Evolutionary conservation across 768 basidiomycete species (phyloP).

Genomic region (Lyophyllum decastes): DNA sequence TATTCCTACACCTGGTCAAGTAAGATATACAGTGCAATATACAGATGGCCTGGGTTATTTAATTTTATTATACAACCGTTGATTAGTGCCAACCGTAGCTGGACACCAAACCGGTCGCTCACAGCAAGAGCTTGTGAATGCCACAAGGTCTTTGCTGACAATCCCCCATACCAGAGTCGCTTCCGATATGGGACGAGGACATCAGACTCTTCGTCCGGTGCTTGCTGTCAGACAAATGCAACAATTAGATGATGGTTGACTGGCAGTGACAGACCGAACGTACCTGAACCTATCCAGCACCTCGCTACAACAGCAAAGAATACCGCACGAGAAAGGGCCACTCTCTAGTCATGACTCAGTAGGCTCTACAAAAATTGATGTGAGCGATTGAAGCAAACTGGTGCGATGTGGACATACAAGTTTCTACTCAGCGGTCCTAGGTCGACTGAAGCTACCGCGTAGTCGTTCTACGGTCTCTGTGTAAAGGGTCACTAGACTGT

Average conservation of each 20-base stretch:
- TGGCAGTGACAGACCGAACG: no score
- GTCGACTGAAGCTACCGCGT: not conserved
- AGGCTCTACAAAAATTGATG: not conserved
- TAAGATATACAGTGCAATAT: conserved; percentile 3
- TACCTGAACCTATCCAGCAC: no score
- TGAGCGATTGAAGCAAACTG: not conserved
- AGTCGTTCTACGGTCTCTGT: not conserved
- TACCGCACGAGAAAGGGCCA: not conserved
- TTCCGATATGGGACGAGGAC: no score
- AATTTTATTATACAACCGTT: not conserved
- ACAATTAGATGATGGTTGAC: no score
- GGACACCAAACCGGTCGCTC: not conserved
- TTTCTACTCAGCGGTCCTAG: not conserved
- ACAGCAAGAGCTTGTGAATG: no score
- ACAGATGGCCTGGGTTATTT: conserved; percentile 15
- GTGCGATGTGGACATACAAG: not conserved
- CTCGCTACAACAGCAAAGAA: not conserved
- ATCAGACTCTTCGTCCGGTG: no score
- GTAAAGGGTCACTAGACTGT: not conserved
- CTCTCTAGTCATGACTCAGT: not conserved
- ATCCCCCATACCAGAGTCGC: no score
- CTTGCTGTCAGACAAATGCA: no score
- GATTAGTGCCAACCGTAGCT: not conserved
- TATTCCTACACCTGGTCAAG: conserved; percentile 11
- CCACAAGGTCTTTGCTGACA: not conserved